Conservation (phyloP, 495 filamentous ascomycete genomes). For the Lineolata rhizophorae region DNA sequence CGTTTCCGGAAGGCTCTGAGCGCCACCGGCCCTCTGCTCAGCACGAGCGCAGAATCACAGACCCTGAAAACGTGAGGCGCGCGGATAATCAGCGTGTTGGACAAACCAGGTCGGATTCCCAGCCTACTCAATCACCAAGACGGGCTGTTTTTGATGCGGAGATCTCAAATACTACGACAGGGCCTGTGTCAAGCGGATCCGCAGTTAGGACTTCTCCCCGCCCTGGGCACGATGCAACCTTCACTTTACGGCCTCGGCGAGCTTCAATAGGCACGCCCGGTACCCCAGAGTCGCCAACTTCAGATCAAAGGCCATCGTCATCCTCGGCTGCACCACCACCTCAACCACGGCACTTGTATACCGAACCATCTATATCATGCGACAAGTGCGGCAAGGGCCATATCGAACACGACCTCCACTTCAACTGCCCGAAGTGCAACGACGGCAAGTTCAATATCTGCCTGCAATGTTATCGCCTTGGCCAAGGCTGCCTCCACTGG, state of each 20-base stretch:
- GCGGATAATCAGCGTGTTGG: too few relatives aligned
- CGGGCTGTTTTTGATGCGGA: too few relatives aligned
- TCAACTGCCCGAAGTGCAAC: conserved; percentile 47
- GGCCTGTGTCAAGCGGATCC: too few relatives aligned
- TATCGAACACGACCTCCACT: conserved; percentile 67
- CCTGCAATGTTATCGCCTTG: conserved; percentile 47
- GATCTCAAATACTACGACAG: too few relatives aligned
- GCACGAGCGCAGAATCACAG: conserved; percentile 25
- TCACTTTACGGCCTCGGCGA: too few relatives aligned
- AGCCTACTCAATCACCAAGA: too few relatives aligned
- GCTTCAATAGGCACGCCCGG: too few relatives aligned
- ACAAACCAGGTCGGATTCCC: too few relatives aligned
- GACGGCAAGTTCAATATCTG: conserved; percentile 58
- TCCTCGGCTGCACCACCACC: conserved; percentile 14
- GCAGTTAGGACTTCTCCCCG: too few relatives aligned
- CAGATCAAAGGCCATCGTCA: conserved; percentile 4
- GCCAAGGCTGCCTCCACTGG: conserved; percentile 60
- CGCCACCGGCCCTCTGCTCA: conserved; percentile 10
- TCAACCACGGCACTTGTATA: conserved; percentile 27
- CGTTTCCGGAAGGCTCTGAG: conserved; percentile 9
- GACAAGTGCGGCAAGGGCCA: conserved; percentile 37
- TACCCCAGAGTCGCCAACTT: too few relatives aligned
- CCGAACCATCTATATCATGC: conserved; percentile 54
- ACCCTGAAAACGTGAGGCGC: conserved; percentile 16
- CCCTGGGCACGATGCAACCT: too few relatives aligned